Evolutionary conservation across 441 rosid species (phyloP).

Genomic region (Arabidopsis hybrid): DNA sequence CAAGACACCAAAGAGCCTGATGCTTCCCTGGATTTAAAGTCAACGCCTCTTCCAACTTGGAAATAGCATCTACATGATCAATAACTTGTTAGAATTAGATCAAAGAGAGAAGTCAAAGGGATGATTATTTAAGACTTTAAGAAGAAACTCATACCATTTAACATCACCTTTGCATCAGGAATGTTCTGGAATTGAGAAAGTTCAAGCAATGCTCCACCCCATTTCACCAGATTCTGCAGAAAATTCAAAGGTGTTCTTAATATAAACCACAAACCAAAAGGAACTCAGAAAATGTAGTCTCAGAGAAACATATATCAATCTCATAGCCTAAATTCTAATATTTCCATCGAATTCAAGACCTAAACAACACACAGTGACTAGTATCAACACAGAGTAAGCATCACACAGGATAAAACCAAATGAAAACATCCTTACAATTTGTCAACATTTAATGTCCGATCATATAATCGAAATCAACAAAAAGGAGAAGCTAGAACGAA

Average conservation of each 20-base stretch:
- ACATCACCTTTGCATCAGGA: conserved; percentile 58
- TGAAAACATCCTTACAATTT: not conserved
- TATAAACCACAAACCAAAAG: not conserved
- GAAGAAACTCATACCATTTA: conserved; percentile 46
- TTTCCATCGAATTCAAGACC: not conserved
- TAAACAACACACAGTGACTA: not conserved
- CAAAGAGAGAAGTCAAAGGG: not conserved
- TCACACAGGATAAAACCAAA: not conserved
- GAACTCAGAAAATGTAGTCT: not conserved
- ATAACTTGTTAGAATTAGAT: conserved; percentile 4
- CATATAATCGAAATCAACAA: not conserved
- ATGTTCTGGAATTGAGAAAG: conserved; percentile 61
- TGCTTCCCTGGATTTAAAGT: conserved; percentile 53
- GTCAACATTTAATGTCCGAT: not conserved
- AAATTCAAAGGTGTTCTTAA: not conserved
- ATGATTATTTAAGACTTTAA: not conserved
- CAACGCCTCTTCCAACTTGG: conserved; percentile 67
- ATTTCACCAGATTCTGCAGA: conserved; percentile 60
- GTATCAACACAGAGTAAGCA: conserved; percentile 1
- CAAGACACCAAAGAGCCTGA: conserved; percentile 66
- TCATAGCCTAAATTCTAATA: not conserved
- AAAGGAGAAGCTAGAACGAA: not conserved
- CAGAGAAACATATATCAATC: not conserved
- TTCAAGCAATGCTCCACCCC: conserved; percentile 76
- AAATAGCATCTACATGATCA: conserved; percentile 53